Evolutionary conservation across 352 stramenopile genomes (phyloP).

Genomic region (Phytophthora podocarpi): DNA sequence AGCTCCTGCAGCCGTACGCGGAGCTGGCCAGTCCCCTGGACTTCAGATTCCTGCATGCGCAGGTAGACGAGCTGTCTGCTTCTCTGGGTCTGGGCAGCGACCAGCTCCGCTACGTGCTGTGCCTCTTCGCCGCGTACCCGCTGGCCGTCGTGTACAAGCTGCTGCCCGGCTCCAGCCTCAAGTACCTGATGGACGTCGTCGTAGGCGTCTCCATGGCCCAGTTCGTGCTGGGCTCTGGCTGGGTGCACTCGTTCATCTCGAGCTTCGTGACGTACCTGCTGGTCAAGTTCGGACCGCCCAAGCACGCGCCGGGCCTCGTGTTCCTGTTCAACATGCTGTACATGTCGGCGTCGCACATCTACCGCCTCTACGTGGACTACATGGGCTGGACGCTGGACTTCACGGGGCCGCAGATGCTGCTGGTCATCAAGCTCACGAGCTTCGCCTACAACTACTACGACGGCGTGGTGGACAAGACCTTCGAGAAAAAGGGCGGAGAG

Average conservation of each 20-base stretch:
- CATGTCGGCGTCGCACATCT: conserved; percentile 92
- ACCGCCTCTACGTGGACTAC: conserved; percentile 96
- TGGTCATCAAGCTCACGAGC: conserved; percentile 97
- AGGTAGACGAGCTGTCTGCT: conserved; percentile 49
- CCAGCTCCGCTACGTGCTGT: conserved; percentile 87
- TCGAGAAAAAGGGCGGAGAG: conserved; percentile 33
- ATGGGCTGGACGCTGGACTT: conserved; percentile 91
- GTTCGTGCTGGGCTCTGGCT: conserved; percentile 92
- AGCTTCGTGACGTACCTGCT: conserved; percentile 91
- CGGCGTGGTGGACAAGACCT: conserved; percentile 74
- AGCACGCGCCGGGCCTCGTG: conserved; percentile 79
- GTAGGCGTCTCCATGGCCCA: conserved; percentile 94
- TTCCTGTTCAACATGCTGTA: conserved; percentile 96
- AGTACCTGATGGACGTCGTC: conserved; percentile 93
- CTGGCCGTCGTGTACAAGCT: conserved; percentile 90
- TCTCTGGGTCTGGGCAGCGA: conserved; percentile 53
- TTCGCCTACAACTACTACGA: conserved; percentile 99
- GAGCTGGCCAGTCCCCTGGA: conserved; percentile 61
- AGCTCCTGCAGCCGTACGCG: conserved; percentile 50
- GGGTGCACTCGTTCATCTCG: conserved; percentile 95
- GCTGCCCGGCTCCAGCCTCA: conserved; percentile 82
- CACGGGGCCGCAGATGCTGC: conserved; percentile 91
- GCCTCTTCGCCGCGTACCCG: conserved; percentile 94
- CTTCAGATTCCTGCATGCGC: conserved; percentile 53
- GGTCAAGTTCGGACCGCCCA: conserved; percentile 63